Evolutionary conservation across 208 protist species (phyloP), one percentile per base, ranked within the genome.

Genomic region (Leishmania lainsoni): DNA sequence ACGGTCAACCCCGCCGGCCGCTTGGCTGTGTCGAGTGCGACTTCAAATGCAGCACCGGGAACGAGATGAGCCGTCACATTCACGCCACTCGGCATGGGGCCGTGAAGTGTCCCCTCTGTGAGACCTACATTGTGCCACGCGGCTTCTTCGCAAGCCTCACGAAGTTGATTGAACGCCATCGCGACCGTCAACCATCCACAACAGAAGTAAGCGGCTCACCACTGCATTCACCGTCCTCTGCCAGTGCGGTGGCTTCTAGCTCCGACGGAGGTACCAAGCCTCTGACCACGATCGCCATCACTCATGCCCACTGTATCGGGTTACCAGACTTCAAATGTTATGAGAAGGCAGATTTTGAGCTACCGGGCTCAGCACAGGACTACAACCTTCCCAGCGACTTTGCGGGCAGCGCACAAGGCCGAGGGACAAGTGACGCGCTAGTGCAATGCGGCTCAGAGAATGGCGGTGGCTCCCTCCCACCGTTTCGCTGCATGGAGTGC

Each of bases 401-500:
- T 2, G 26, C 56, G 9, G 29, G 54, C 0, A 52, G 75, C 5
- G 17, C 5, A 42, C 52, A 72, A 63, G 56, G 39, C 48, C 20
- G 68, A 12, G 10, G 32, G n/a, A 49, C 59, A 5, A 75, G 63
- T 45, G 61, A 63, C 51, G 69, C 56, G 6, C 26, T 69, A 26
- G 39, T 73, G 4, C 48, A 22, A 32, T 29, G 56, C 51, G 65
- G 69, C 29, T 26, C 71, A 26, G 54, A 52, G 12, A 68, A 69
- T 12, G 59, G n/a, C n/a, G 32, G 58, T 14, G 8, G 65, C n/a
- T 45, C 75, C 22, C 59, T 26, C 35, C 4, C 69, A 9, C 35
- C 74, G 14, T 93, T 93, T 81, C 93, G 87, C 39, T 96, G 93
- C 78, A 89, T 91, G 81, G 84, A 89, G 76, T 96, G 93, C 76